These are phyloP conservation scores for Beauveria australis DNA, from an alignment of 2,329 filamentous ascomycete species.

Conservation along the genomic window DNA sequence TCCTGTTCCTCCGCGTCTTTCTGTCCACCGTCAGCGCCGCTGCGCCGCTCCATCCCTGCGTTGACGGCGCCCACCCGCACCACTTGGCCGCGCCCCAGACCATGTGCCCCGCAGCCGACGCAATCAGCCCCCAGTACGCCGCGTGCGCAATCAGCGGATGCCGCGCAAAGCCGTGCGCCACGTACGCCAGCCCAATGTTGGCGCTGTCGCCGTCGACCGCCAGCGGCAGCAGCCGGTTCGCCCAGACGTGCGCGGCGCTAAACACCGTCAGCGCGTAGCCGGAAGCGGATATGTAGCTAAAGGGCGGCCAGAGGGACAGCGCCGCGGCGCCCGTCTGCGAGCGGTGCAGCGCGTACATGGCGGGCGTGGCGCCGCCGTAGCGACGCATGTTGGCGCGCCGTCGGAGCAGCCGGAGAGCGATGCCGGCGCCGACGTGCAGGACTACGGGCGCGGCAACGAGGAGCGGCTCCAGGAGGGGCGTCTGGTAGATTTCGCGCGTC, in stretches of 20 bases:
- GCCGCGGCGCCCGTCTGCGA: constrained; percentile 24
- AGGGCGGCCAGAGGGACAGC: constrained; percentile 54
- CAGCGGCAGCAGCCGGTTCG: constrained; percentile 70
- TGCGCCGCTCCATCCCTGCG: constrained; percentile 38
- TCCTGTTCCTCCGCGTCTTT: constrained; percentile 43
- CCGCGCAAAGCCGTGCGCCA: constrained; percentile 75
- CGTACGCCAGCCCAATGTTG: constrained; percentile 75
- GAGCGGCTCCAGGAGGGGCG: constrained; percentile 67
- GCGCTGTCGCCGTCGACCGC: constrained; percentile 74
- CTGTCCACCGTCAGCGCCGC: constrained; percentile 38
- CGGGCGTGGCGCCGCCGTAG: constrained; percentile 63
- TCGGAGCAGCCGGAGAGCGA: constrained; percentile 68
- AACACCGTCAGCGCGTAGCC: constrained; percentile 64
- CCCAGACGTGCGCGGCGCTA: constrained; percentile 61
- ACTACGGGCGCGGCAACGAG: constrained; percentile 68
- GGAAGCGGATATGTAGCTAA: constrained; percentile 62
- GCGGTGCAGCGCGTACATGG: constrained; percentile 34
- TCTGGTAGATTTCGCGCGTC: constrained; percentile 87
- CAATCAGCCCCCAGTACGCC: constrained; percentile 62
- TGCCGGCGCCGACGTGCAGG: constrained; percentile 67
- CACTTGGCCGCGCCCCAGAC: constrained; percentile 82
- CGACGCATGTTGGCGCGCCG: constrained; percentile 61
- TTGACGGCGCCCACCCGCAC: constrained; percentile 56
- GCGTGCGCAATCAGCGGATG: constrained; percentile 58
- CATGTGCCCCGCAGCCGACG: constrained; percentile 65